phyloP scores from a whole-genome alignment of 805 yeast genomes.

The Candida insectorum region DNA sequence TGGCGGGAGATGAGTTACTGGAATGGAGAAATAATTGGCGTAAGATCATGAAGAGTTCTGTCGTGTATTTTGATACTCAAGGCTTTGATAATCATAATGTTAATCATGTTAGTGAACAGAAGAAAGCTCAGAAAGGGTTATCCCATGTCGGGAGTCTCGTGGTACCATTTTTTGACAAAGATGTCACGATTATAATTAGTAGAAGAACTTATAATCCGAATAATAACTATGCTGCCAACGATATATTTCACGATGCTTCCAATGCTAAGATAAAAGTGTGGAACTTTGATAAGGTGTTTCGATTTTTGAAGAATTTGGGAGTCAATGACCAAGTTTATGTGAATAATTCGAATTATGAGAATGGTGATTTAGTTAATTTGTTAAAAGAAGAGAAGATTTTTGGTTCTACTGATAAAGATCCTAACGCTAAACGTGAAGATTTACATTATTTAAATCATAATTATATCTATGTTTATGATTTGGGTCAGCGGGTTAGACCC shows the following conservation, averaged over 20 bases:
- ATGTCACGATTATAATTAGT: conserved; percentile 73
- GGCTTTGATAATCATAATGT: conserved; percentile 39
- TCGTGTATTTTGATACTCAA: conserved; percentile 59
- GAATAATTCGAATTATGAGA: conserved; percentile 7
- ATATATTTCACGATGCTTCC: conserved; percentile 64
- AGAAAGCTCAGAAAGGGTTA: conserved; percentile 42
- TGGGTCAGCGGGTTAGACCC: conserved; percentile 74
- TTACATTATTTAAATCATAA: conserved; percentile 71
- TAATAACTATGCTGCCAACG: conserved; percentile 46
- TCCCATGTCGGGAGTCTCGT: conserved; percentile 47
- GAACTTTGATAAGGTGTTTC: conserved; percentile 79
- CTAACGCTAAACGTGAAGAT: conserved; percentile 80
- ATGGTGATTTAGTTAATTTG: conserved; percentile 41
- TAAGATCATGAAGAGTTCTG: conserved; percentile 54
- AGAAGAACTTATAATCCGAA: conserved; percentile 47
- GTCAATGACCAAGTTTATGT: conserved; percentile 26
- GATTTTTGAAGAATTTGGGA: conserved; percentile 68
- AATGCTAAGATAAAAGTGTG: conserved; percentile 72
- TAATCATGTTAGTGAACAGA: conserved; percentile 34
- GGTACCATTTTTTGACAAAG: conserved; percentile 48
- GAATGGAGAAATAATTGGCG: conserved; percentile 69
- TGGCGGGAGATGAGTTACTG: conserved; percentile 45
- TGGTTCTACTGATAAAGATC: conserved; percentile 89
- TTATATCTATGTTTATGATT: conserved; percentile 77
- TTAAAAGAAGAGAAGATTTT: conserved; percentile 79